Percentiles rank a stretch among this genome's conserved stretches.
Evolutionary conservation across 2,329 filamentous ascomycete genomes (phyloP).

Genomic region (Ophiocordyceps camponoti-leonardi): DNA sequence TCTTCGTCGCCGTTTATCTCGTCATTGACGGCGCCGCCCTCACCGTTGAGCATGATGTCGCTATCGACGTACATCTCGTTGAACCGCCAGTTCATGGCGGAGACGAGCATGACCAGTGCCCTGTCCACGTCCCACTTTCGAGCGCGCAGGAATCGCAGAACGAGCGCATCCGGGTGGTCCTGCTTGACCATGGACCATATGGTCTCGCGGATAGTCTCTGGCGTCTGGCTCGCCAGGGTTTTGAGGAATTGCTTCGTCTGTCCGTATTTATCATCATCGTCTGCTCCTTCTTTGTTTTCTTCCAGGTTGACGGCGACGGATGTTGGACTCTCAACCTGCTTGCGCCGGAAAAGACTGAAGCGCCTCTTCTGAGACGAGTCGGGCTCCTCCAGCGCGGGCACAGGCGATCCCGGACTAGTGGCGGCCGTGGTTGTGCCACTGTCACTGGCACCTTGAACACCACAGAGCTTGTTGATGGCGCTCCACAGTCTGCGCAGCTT

Average conservation of each 20-base stretch:
- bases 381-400: constrained; percentile 7
- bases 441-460: constrained; percentile 24
- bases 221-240: constrained; percentile 57
- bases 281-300: constrained; percentile 25
- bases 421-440: constrained; percentile 7
- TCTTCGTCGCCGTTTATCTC: constrained; percentile 37
- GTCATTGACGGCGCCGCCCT: constrained; percentile 45
- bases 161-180: constrained; percentile 75
- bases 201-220: constrained; percentile 61
- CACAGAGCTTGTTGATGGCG: constrained; percentile 58
- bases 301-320: constrained; percentile 11
- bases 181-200: constrained; percentile 94
- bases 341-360: constrained; percentile 50
- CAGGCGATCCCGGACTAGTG: background rate
- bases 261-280: constrained; percentile 79
- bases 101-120: constrained; percentile 84
- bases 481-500: constrained; percentile 83
- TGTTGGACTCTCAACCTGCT: constrained; percentile 32
- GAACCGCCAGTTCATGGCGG: constrained; percentile 82
- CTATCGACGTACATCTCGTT: constrained; percentile 76
- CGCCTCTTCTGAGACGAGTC: constrained; percentile 62
- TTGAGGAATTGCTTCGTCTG: constrained; percentile 75
- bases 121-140: constrained; percentile 92
- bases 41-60: constrained; percentile 66
- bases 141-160: constrained; percentile 72